Percentiles rank a stretch among this genome's conserved stretches.
phyloP scores from a whole-genome alignment of 805 yeast species.

The Yarrowia yakushimensis region DNA sequence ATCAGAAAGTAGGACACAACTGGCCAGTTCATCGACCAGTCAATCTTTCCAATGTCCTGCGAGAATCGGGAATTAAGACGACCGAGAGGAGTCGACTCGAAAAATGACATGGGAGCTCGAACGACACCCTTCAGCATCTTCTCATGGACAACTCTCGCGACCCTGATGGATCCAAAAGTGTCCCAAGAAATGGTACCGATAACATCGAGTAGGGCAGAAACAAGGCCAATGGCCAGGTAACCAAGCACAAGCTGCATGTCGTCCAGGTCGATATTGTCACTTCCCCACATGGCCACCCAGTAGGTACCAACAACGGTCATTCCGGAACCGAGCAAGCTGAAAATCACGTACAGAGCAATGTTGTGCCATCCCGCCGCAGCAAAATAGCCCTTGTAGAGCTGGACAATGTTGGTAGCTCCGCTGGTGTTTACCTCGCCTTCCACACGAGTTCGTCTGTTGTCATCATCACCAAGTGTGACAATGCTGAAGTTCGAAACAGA shows the following conservation, averaged over 20 bases:
- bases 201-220: conserved; percentile 46
- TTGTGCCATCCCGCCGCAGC: conserved; percentile 62
- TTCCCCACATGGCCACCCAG: conserved; percentile 92
- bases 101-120: conserved; percentile 90
- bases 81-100: conserved; percentile 94
- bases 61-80: conserved; percentile 86
- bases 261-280: conserved; percentile 59
- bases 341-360: conserved; percentile 34
- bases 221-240: conserved; percentile 61
- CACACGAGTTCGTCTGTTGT: conserved; percentile 1
- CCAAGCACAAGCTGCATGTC: conserved; percentile 58
- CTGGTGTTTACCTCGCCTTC: conserved; percentile 3
- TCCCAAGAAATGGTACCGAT: conserved; percentile 60
- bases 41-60: conserved; percentile 82
- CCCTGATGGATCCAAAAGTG: conserved; percentile 37
- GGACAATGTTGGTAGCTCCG: conserved; percentile 42
- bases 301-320: conserved; percentile 61
- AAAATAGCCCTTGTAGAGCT: conserved; percentile 68
- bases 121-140: conserved; percentile 71
- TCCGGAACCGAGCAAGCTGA: conserved; percentile 49
- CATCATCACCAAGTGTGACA: not conserved
- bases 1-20: conserved; percentile 44
- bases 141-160: conserved; percentile 52
- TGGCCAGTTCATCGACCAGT: conserved; percentile 53
- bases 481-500: conserved; percentile 29